A percentile compares a stretch with the other conserved stretches of the same genome.
Evolutionary conservation across 441 rosid genomes (phyloP).

Genomic region (Populus hybrid): DNA sequence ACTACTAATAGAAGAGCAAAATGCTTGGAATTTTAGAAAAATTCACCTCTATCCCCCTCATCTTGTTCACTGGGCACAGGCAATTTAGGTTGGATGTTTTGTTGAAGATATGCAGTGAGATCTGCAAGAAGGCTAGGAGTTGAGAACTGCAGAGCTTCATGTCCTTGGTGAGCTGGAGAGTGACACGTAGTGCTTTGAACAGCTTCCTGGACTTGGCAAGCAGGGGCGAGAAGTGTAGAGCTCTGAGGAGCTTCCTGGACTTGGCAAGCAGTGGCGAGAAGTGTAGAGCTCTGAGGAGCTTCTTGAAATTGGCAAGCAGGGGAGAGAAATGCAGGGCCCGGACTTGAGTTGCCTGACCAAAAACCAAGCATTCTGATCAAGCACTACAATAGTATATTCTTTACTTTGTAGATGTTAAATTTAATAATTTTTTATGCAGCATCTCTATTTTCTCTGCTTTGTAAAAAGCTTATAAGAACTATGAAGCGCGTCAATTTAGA

Average conservation of each 20-base stretch:
- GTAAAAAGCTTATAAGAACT: not conserved
- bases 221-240: too few species aligned
- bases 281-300: too few species aligned
- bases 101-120: slow-evolving; percentile 17
- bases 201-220: too few species aligned
- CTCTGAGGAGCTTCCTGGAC: too few species aligned
- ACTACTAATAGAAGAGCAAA: not conserved
- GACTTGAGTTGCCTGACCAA: slow-evolving; percentile 19
- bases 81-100: slow-evolving; percentile 20
- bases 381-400: not conserved
- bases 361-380: slow-evolving; percentile 1
- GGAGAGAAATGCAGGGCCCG: not conserved
- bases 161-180: slow-evolving; percentile 16
- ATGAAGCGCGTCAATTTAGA: not conserved
- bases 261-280: too few species aligned
- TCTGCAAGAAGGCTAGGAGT: slow-evolving; percentile 13
- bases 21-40: not conserved
- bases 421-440: not conserved
- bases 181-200: not conserved
- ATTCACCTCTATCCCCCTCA: slow-evolving; percentile 21
- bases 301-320: too few species aligned
- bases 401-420: not conserved
- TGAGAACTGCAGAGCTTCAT: slow-evolving; percentile 8
- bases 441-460: not conserved
- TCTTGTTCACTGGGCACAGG: slow-evolving; percentile 5